A percentile compares a stretch with the other conserved stretches of the same genome.
Conservation (phyloP, 2,329 filamentous ascomycete species). For the Calycina herbarum region DNA sequence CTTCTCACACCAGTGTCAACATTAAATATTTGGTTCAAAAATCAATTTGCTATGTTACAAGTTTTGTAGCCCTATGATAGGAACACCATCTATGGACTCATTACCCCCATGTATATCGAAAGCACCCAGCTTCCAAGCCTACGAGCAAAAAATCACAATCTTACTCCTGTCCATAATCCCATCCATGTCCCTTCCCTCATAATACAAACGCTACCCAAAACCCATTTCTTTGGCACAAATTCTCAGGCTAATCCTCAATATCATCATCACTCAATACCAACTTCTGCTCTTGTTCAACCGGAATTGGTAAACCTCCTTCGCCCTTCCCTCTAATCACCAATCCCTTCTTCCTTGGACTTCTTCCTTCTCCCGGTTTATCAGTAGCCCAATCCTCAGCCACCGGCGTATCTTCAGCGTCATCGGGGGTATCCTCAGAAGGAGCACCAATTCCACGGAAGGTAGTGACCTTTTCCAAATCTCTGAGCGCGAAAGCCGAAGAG, state of each 20-base stretch:
- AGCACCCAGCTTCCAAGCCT: not conserved
- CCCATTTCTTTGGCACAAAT: not conserved
- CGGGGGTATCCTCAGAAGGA: slow-evolving; percentile 43
- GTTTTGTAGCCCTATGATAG: not conserved
- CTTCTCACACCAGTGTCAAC: not conserved
- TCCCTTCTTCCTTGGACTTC: slow-evolving; percentile 50
- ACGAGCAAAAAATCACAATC: not conserved
- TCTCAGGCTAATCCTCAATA: slow-evolving; percentile 56
- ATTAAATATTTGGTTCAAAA: not conserved
- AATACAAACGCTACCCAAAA: slow-evolving; percentile 5
- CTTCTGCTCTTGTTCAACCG: slow-evolving; percentile 54
- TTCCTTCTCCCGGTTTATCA: slow-evolving; percentile 58
- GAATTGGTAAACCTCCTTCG: slow-evolving; percentile 22
- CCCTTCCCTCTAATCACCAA: slow-evolving; percentile 31
- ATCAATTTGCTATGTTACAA: not conserved
- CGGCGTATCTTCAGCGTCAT: slow-evolving; percentile 48
- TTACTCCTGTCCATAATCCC: not conserved
- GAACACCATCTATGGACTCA: not conserved
- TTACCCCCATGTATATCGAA: not conserved
- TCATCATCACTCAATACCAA: slow-evolving; percentile 79
- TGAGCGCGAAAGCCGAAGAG: slow-evolving; percentile 38
- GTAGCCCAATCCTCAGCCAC: slow-evolving; percentile 57
- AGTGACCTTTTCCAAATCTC: slow-evolving; percentile 41
- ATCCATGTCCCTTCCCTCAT: not conserved
- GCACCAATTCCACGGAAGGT: slow-evolving; percentile 40